These are phyloP conservation scores for Vinca minor DNA, from an alignment of 257 asterid genomes.

Conservation along the genomic window DNA sequence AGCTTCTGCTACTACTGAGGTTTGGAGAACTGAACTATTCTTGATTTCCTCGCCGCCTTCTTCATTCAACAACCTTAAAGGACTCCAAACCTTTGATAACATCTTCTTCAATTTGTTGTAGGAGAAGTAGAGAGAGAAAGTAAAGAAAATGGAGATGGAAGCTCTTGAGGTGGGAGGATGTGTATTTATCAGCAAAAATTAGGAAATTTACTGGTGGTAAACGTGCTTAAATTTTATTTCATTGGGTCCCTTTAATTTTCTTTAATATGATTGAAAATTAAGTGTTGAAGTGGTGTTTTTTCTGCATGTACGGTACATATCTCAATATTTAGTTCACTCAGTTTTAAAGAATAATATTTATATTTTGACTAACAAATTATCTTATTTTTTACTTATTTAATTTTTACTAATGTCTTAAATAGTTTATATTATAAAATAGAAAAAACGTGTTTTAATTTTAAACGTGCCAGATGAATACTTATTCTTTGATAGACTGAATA, in stretches of 20 bases:
- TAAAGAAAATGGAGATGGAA: background rate
- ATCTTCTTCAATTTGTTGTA: background rate
- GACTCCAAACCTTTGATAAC: slow-evolving; percentile 1
- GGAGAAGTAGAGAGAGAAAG: background rate
- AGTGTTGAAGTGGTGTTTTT: too few relatives aligned
- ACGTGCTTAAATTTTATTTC: slow-evolving; percentile 6
- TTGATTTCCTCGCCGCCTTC: background rate
- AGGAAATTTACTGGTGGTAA: background rate
- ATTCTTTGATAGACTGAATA: too few relatives aligned
- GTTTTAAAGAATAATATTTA: too few relatives aligned
- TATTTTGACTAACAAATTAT: too few relatives aligned
- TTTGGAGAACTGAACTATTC: background rate
- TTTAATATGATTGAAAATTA: too few relatives aligned
- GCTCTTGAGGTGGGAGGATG: background rate
- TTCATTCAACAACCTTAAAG: background rate
- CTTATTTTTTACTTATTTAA: too few relatives aligned
- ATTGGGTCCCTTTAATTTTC: background rate
- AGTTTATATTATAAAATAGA: too few relatives aligned
- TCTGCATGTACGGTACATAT: too few relatives aligned
- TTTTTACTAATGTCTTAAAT: too few relatives aligned
- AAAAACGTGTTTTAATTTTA: too few relatives aligned
- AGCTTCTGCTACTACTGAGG: background rate
- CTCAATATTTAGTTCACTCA: too few relatives aligned
- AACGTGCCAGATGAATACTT: too few relatives aligned
- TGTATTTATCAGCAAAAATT: background rate